Base-by-base conservation (phyloP, 352 stramenopile species). In the Globisporangium splendens region DNA sequence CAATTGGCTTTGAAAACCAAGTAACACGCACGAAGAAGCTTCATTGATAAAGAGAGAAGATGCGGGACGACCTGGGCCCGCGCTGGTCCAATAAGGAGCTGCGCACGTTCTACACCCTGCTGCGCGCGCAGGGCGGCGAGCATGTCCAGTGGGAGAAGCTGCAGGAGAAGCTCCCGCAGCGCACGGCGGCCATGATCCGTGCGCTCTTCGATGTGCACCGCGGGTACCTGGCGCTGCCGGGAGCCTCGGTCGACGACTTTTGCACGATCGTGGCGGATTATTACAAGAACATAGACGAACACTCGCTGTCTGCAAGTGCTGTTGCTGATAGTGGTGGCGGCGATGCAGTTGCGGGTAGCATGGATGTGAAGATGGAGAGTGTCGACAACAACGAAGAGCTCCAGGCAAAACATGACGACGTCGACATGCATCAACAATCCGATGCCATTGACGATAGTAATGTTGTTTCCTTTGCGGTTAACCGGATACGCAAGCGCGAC, bases 161-260 rank as follows among this genome's bases (percentile, higher is more conserved):
- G 7, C 69, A 69, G 53, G 70, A 81, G 54, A 62, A 66, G 33
- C 63, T 90, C 20, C 77, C 78, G 38, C 53, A 54, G 21, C 77
- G 83, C 10, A 85, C 79, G 39, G 55, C 62, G 44, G 68, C 70
- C 20, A 89, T 89, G 81, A 68, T 90, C 58, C 75, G 79, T 54
- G 69, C 68, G 12, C 53, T 91, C 31, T 86, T 77, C 51, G 75
- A 86, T 35, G 86, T 82, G 72, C 79, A 91, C 46, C 69, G 80
- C 61, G 70, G 74, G 31, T 91, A 91, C 41, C 46, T 93, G 54
- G 85, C 81, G 46, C 69, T 87, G 17, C 56, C 77, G 1, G 75
- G 89, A 50, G 79, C 83, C 1, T 89, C 83, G 21, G 75, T 70
- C 50, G 81, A 91, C 24, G 83, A 76, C 38, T 86, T 93, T 50